These are phyloP conservation scores for Globisporangium rhizosaccharum DNA, from an alignment of 352 stramenopile genomes.

Conservation along the genomic window DNA sequence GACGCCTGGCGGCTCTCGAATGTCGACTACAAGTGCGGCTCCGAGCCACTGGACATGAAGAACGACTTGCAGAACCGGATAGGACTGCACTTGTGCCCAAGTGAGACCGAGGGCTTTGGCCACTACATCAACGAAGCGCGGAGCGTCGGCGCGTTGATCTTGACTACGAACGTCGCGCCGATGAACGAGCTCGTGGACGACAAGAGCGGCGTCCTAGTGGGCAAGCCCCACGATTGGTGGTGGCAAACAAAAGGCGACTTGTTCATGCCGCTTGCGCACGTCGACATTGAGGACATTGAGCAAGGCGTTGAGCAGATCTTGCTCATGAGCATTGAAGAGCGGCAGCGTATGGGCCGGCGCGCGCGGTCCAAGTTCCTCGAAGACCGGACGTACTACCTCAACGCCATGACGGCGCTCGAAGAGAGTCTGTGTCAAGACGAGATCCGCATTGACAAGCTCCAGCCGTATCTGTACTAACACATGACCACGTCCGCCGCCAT, in stretches of 20 bases:
- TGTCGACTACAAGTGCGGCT: conserved; percentile 72
- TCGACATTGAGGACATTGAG: conserved; percentile 61
- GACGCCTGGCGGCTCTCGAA: conserved; percentile 56
- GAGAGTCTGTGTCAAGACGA: conserved; percentile 76
- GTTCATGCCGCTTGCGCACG: conserved; percentile 74
- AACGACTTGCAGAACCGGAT: conserved; percentile 69
- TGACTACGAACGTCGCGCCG: conserved; percentile 72
- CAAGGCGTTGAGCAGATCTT: conserved; percentile 61
- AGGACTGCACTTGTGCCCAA: conserved; percentile 70
- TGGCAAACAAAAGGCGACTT: conserved; percentile 81
- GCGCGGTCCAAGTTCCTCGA: conserved; percentile 69
- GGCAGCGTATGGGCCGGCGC: conserved; percentile 63
- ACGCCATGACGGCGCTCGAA: conserved; percentile 75
- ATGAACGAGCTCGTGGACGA: conserved; percentile 86
- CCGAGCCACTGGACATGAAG: conserved; percentile 46
- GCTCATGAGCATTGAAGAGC: conserved; percentile 64
- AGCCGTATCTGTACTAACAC: conserved; percentile 70
- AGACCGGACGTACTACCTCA: conserved; percentile 75
- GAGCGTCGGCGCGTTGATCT: conserved; percentile 59
- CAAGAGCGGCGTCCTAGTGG: conserved; percentile 63
- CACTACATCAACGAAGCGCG: conserved; percentile 86
- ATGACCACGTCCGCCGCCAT: too few relatives aligned
- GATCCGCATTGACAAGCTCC: conserved; percentile 68
- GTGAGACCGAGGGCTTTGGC: conserved; percentile 73
- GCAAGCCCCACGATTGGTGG: conserved; percentile 52